Base-by-base conservation (phyloP, 192 early-diverging fungal genomes). In the Backusella morwellensis region DNA sequence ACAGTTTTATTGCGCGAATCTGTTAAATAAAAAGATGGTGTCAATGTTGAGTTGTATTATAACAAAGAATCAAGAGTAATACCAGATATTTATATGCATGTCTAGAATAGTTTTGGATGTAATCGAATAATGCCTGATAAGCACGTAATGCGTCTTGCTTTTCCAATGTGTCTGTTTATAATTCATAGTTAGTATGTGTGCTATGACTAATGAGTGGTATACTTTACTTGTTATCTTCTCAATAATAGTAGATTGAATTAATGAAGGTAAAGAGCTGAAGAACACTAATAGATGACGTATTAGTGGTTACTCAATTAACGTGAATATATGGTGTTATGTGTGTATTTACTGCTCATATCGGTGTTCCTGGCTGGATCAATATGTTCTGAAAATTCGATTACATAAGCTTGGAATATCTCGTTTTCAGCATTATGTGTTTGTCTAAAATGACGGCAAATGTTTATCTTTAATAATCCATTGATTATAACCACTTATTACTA, bases 51-150 rank as follows among this genome's bases (percentile, higher is more conserved):
- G 26, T 11, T 21, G 35, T 21, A 66, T 44, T 15, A 26, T 14
- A 54, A 35, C 19, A 50, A 50, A 50, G 4, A 50, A 50, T n/a
- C 6, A 50, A n/a, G 19, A n/a, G 4, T n/a, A 50, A 70, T 72
- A 81, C 80, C 76, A 81, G 14, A 66, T 81, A 81, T 74, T 77
- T 77, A 32, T 75, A 77, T 1, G 80, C 73, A 34, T 77, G 73
- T 29, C 73, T 29, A 23, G 80, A 76, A 67, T 74, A 81, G 26
- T 36, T 41, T 29, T 81, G 76, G 12, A 77, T 74, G 23, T 81
- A 81, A 38, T 77, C 73, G 38, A 77, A 70, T 32, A 81, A 67
- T 17, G 77, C 41, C 17, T 77, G 72, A 63, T 68, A 77, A 32
- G 80, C 80, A 23, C 59, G 66, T 32, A 69, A 81, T 40, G 23